These are phyloP conservation scores for Graphiopsis chlorocephala DNA, from an alignment of 2,329 filamentous ascomycete genomes.

Conservation along the genomic window DNA sequence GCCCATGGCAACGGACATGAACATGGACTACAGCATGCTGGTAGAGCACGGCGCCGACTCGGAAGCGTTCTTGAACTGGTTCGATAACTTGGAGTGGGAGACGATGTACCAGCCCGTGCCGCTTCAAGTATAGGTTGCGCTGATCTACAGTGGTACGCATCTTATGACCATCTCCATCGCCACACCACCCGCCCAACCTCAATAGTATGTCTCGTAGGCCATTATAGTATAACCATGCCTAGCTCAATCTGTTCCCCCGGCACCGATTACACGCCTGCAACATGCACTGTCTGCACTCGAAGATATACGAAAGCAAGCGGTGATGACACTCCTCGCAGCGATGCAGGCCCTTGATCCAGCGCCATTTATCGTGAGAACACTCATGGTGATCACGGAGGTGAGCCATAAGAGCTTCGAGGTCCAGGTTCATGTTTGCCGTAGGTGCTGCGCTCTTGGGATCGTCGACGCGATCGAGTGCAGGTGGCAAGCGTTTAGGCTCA, in stretches of 20 bases:
- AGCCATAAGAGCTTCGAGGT: slow-evolving; percentile 25
- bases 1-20: neutral
- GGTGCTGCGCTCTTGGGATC: neutral
- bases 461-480: neutral
- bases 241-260: slow-evolving; percentile 42
- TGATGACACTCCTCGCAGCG: slow-evolving; percentile 47
- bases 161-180: too few species aligned
- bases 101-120: neutral
- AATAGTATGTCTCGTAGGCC: too few species aligned
- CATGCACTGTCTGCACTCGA: slow-evolving; percentile 42
- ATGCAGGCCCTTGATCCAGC: slow-evolving; percentile 32
- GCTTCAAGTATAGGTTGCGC: neutral
- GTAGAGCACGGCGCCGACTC: neutral
- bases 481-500: neutral
- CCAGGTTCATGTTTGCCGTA: slow-evolving; percentile 31
- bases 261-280: slow-evolving; percentile 49
- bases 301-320: slow-evolving; percentile 42
- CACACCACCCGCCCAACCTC: too few species aligned
- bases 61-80: neutral
- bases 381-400: slow-evolving; percentile 40
- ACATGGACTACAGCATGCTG: neutral
- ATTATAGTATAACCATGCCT: too few species aligned
- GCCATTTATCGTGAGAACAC: slow-evolving; percentile 43
- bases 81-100: neutral
- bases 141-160: too few species aligned